Percentiles rank a stretch among this genome's conserved stretches.
Evolutionary conservation across 75 land plant genomes (phyloP).

Genomic region (Selaginella tamariscina): DNA sequence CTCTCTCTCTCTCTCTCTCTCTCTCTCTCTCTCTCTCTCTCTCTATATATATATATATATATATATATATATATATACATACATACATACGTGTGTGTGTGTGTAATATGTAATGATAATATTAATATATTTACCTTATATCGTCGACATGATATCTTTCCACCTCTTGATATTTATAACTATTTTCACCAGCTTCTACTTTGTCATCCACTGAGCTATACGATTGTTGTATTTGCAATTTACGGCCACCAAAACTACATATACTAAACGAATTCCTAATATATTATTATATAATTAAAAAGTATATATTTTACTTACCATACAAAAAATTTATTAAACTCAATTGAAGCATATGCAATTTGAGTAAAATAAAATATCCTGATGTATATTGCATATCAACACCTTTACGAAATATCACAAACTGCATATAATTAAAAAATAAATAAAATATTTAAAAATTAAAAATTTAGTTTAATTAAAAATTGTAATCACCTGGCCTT

Average conservation of each 20-base stretch:
- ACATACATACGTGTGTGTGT: background rate
- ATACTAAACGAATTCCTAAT: background rate
- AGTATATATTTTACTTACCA: no score
- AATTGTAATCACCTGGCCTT: background rate
- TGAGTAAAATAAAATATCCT: background rate
- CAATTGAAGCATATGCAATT: background rate
- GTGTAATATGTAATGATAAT: background rate
- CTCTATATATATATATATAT: no score
- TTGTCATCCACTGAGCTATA: background rate
- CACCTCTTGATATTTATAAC: background rate
- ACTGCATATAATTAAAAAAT: no score
- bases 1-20: no score
- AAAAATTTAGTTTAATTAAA: background rate
- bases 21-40: no score
- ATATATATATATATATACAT: no score
- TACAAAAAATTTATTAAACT: background rate
- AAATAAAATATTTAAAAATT: background rate
- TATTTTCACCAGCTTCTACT: background rate
- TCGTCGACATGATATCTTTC: background rate
- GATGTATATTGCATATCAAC: background rate
- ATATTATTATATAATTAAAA: no score
- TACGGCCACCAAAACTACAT: background rate
- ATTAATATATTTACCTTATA: background rate
- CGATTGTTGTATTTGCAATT: no score
- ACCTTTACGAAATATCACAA: background rate